Evolutionary conservation across 2,329 filamentous ascomycete genomes (phyloP).

Genomic region (Penicillium sp.): DNA sequence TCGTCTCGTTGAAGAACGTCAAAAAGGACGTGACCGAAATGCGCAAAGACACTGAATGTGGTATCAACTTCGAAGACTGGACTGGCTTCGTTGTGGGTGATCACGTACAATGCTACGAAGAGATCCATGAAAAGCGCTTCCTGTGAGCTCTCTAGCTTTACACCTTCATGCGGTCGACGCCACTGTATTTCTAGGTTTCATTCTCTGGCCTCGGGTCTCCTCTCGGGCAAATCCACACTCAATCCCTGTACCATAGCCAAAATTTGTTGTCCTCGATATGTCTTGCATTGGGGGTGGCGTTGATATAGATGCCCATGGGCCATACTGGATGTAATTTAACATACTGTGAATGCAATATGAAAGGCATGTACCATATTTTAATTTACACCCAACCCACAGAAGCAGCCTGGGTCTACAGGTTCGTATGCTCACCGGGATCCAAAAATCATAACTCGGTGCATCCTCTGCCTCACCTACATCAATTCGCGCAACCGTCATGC

Average conservation of each 20-base stretch:
- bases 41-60: constrained; percentile 90
- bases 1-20: constrained; percentile 80
- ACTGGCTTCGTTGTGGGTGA: constrained; percentile 76
- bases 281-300: too few species aligned
- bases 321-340: too few species aligned
- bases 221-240: too few species aligned
- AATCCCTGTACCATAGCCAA: background rate
- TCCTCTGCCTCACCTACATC: too few species aligned
- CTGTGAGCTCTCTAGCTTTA: constrained; percentile 26
- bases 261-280: too few species aligned
- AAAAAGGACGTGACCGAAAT: constrained; percentile 91
- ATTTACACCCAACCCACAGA: background rate
- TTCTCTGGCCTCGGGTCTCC: too few species aligned
- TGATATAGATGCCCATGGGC: too few species aligned
- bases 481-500: too few species aligned
- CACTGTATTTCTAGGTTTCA: constrained; percentile 17
- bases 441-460: too few species aligned
- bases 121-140: constrained; percentile 67
- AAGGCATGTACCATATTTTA: background rate
- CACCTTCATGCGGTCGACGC: background rate
- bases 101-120: constrained; percentile 82
- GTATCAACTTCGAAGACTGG: constrained; percentile 79
- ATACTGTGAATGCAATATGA: too few species aligned
- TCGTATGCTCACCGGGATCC: too few species aligned
- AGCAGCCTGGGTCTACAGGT: background rate